Percentiles rank a stretch among this genome's conserved stretches.
These are phyloP conservation scores for Apiospora aurea DNA, from an alignment of 2,329 filamentous ascomycete species.

Conservation along the genomic window DNA sequence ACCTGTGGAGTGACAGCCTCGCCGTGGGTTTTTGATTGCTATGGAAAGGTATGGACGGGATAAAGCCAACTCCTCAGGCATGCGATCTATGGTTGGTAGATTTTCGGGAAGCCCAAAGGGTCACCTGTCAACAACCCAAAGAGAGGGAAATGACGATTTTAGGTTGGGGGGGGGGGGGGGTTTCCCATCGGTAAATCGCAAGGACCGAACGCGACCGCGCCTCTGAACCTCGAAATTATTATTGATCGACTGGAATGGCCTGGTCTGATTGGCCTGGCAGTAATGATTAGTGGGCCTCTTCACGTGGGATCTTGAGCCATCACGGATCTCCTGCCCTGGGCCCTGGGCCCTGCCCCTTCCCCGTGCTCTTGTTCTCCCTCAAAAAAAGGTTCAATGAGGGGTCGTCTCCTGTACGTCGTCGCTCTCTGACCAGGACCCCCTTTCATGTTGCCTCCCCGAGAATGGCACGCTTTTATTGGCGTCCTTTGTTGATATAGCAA, in stretches of 20 bases:
- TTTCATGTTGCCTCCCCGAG: neutral
- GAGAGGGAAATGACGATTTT: slow-evolving; percentile 22
- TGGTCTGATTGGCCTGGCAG: neutral
- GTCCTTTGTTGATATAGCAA: slow-evolving; percentile 9
- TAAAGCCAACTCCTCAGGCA: neutral
- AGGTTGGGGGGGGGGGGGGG: neutral
- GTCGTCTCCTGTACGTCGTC: neutral
- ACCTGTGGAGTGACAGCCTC: neutral
- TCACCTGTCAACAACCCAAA: slow-evolving; percentile 24
- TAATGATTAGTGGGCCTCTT: slow-evolving; percentile 13
- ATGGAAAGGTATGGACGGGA: neutral
- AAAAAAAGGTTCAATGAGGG: slow-evolving; percentile 8
- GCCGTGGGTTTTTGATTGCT: neutral
- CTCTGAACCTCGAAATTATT: neutral
- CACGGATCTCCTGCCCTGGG: neutral
- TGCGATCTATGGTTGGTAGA: neutral
- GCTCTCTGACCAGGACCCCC: neutral
- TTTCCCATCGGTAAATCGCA: slow-evolving; percentile 12
- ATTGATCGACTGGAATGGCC: slow-evolving; percentile 17
- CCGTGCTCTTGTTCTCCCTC: neutral
- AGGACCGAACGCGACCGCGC: slow-evolving; percentile 23
- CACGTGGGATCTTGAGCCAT: slow-evolving; percentile 10
- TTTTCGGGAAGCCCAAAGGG: slow-evolving; percentile 1
- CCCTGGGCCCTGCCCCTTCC: neutral
- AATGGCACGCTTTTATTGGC: slow-evolving; percentile 4